Conservation (phyloP, 768 basidiomycete genomes). For the Asterophora parasitica region DNA sequence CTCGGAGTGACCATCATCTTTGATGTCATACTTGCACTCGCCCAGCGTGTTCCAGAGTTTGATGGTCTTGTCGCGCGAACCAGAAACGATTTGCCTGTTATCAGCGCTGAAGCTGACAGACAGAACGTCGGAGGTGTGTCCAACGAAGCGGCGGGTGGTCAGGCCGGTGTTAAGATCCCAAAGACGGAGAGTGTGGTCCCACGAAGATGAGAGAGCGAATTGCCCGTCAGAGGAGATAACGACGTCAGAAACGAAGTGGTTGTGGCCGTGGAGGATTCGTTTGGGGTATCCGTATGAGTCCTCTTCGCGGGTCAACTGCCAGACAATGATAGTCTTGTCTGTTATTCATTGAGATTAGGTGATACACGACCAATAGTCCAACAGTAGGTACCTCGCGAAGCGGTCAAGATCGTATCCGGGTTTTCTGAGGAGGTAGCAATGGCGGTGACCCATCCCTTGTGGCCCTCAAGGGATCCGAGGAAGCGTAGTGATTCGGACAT, state of each 20-base stretch:
- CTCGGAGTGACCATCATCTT: slow-evolving; percentile 96
- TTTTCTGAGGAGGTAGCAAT: slow-evolving; percentile 98
- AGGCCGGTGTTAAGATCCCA: slow-evolving; percentile 98
- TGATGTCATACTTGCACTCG: slow-evolving; percentile 99
- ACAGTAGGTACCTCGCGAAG: slow-evolving; percentile 78
- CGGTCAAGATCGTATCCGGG: slow-evolving; percentile 98
- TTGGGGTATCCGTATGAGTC: slow-evolving; percentile 94
- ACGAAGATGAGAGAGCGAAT: slow-evolving; percentile 97
- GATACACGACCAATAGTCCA: slow-evolving; percentile 1
- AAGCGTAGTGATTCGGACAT: slow-evolving; percentile 88
- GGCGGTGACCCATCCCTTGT: slow-evolving; percentile 98
- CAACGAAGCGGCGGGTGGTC: slow-evolving; percentile 96
- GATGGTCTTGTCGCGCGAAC: slow-evolving; percentile 94
- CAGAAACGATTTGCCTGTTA: slow-evolving; percentile 99
- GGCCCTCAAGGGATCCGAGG: slow-evolving; percentile 87
- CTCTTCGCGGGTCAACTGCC: slow-evolving; percentile 94
- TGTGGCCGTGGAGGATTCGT: slow-evolving; percentile 96
- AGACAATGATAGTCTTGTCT: slow-evolving; percentile 99
- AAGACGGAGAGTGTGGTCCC: slow-evolving; percentile 99
- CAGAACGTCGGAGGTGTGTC: slow-evolving; percentile 96
- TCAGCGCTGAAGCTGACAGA: slow-evolving; percentile 99
- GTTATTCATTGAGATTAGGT: slow-evolving; percentile 23
- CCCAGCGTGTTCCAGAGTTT: slow-evolving; percentile 99
- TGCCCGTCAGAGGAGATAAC: slow-evolving; percentile 99
- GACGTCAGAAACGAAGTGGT: slow-evolving; percentile 98